These are phyloP conservation scores for Bacterosira constricta DNA, from an alignment of 108 stramenopile genomes.

Conservation along the genomic window DNA sequence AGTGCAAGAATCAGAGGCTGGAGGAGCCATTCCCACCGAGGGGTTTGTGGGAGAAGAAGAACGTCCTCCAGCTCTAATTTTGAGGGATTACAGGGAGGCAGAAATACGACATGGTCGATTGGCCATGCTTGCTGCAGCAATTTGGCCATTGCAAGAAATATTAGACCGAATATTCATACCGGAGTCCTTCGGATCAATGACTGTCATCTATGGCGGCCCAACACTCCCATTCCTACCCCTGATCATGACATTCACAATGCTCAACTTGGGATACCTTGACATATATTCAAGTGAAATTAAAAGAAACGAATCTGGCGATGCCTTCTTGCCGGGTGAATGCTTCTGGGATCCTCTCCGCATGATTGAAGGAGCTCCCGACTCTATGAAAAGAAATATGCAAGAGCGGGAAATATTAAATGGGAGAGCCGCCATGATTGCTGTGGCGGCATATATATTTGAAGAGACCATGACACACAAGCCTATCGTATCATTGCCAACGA, in stretches of 20 bases:
- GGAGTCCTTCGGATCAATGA: conserved; percentile 55
- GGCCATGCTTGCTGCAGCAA: conserved; percentile 87
- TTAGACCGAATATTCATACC: conserved; percentile 74
- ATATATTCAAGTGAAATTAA: conserved; percentile 73
- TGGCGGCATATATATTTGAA: conserved; percentile 84
- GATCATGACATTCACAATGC: conserved; percentile 80
- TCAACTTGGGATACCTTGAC: conserved; percentile 85
- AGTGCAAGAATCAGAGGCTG: conserved; percentile 18
- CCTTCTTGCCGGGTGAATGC: conserved; percentile 87
- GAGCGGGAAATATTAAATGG: conserved; percentile 92
- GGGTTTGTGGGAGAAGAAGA: conserved; percentile 38
- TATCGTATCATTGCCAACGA: conserved; percentile 61
- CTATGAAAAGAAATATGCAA: conserved; percentile 90
- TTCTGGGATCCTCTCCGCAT: conserved; percentile 90
- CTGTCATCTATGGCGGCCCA: conserved; percentile 68
- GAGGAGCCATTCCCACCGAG: conserved; percentile 36
- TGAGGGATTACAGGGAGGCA: conserved; percentile 87
- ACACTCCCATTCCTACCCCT: conserved; percentile 82
- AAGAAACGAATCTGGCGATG: conserved; percentile 79
- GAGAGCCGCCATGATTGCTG: conserved; percentile 91
- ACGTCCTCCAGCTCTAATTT: conserved; percentile 73
- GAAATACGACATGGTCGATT: conserved; percentile 91
- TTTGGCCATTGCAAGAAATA: conserved; percentile 88
- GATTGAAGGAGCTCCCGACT: conserved; percentile 72
- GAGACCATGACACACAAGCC: conserved; percentile 73